phyloP scores from a whole-genome alignment of 352 stramenopile species.

The Phytophthora ramorum region DNA sequence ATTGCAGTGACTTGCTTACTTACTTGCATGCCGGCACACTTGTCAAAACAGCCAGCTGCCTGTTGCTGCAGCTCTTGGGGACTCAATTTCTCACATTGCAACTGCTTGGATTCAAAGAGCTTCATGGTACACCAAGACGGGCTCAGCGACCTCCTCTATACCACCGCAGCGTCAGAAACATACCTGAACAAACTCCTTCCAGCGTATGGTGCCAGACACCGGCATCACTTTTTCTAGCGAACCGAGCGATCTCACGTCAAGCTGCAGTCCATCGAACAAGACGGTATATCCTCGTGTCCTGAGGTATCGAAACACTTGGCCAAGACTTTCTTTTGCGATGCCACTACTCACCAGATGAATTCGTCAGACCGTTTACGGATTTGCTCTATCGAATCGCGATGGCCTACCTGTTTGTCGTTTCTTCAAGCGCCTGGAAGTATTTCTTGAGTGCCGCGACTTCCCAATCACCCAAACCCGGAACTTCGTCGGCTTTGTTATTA shows the following conservation, averaged over 20 bases:
- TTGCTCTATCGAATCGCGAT: neutral
- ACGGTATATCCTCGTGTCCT: constrained; percentile 32
- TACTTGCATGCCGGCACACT: constrained; percentile 45
- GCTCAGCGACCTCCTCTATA: neutral
- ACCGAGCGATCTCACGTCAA: constrained; percentile 19
- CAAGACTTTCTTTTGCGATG: constrained; percentile 19
- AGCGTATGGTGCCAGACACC: constrained; percentile 25
- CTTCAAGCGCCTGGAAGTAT: constrained; percentile 55
- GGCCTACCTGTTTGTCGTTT: constrained; percentile 42
- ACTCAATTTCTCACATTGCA: constrained; percentile 41
- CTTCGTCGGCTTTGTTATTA: constrained; percentile 15
- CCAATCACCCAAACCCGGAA: constrained; percentile 54
- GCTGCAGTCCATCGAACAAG: constrained; percentile 16
- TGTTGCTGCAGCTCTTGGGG: constrained; percentile 33
- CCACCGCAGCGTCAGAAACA: neutral
- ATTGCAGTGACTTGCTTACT: neutral
- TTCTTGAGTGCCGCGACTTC: constrained; percentile 60
- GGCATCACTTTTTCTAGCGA: constrained; percentile 12
- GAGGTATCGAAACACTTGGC: constrained; percentile 30
- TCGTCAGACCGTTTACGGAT: neutral
- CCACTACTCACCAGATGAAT: constrained; percentile 17
- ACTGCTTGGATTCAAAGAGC: constrained; percentile 36
- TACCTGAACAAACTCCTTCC: constrained; percentile 34
- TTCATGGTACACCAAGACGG: constrained; percentile 5
- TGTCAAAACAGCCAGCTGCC: constrained; percentile 43